Percentiles rank a stretch among this genome's conserved stretches.
These are phyloP conservation scores for grape (Vitis vinifera) DNA, from an alignment of 164 flowering plant genomes.

Conservation along the genomic window ASM3070453v1 NC_081815.1:944001-944500, in stretches of 20 bases:
- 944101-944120: constrained; percentile 10
- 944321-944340: neutral
- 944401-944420: constrained; percentile 23
- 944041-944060: constrained; percentile 60
- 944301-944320: neutral
- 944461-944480: neutral
- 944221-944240: neutral
- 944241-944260: too few relatives aligned
- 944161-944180: constrained; percentile 30
- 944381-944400: neutral
- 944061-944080: constrained; percentile 89
- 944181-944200: constrained; percentile 61
- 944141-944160: constrained; percentile 11
- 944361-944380: neutral
- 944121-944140: constrained; percentile 22
- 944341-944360: neutral
- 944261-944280: neutral
- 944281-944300: neutral
- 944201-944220: constrained; percentile 36
- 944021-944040: constrained; percentile 17
- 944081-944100: constrained; percentile 91
- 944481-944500: too few relatives aligned
- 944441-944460: constrained; percentile 8
- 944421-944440: constrained; percentile 34
- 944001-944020: constrained; percentile 6